Base-by-base conservation (phyloP, 2,329 filamentous ascomycete genomes). In the Clonostachys byssicola region DNA sequence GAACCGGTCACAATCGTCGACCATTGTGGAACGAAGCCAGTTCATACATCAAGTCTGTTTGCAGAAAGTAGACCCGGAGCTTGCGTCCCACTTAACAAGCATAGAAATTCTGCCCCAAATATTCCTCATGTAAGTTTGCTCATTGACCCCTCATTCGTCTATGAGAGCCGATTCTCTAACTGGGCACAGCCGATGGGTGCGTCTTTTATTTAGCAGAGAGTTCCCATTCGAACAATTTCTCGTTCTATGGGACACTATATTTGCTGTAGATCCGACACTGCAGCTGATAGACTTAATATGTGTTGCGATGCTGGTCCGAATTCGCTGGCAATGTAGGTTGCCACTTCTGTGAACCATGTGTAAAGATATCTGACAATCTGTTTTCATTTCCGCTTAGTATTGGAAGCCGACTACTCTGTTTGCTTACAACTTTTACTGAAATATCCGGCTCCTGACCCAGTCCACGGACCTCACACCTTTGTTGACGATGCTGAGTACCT, bases 91-190 rank as follows among this genome's bases (percentile, higher is more conserved):
- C 63, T 76, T 99, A 16, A 85, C 84, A 49, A 80, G 82, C 50
- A 85, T 96, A 42, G 92, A 96, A 50, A 85, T 99, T 51, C 71
- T 96, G n/a, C 94, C 94, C 2, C 94, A 99, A 58, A 92, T 99
- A 44, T 99, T 97, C 60, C 72, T 97, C 20, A 95, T 97, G 88
- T 94, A 68, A 64, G 76, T 63, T 12, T 14, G 40, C n/a, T 5
- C 16, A 9, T 6, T 10, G 4, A 7, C 4, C 6, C 12, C 18
- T 12, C 34, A 10, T 38, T 34, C 33, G 13, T 4, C 2, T 10
- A 13, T 41, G 23, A 12, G 7, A 34, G 30, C 8, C 5, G 35
- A 33, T 17, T 9, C 14, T 17, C 38, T 36, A 39, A n/a, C 17
- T 12, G 14, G 3, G 13, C 40, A 91, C 40, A 92, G 88, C 53